Percentiles rank a stretch among this genome's conserved stretches.
phyloP scores from a whole-genome alignment of 1,284 basidiomycete species.

The Malassezia equina region DNA sequence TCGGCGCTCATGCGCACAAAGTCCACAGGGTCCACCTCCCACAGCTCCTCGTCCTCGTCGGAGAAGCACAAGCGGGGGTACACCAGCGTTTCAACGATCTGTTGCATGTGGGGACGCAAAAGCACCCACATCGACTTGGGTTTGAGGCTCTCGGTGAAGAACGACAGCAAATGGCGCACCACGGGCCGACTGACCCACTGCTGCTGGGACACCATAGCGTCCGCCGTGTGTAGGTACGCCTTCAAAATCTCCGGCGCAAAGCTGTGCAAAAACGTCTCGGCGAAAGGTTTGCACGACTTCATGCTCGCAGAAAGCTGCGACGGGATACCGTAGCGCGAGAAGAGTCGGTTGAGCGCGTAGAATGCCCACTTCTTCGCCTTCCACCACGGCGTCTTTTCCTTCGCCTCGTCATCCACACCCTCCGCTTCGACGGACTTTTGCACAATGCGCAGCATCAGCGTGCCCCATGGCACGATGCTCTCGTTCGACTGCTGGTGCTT shows the following conservation, averaged over 20 bases:
- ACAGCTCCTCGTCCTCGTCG: conserved; percentile 39
- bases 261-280: conserved; percentile 35
- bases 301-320: conserved; percentile 40
- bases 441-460: conserved; percentile 39
- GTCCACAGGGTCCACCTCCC: conserved; percentile 43
- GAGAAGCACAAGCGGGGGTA: conserved; percentile 42
- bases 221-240: conserved; percentile 38
- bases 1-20: conserved; percentile 40
- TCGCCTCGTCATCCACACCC: conserved; percentile 12
- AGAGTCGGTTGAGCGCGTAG: conserved; percentile 46
- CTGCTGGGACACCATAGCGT: conserved; percentile 23
- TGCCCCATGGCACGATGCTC: conserved; percentile 44
- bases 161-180: conserved; percentile 34
- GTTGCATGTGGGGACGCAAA: conserved; percentile 39
- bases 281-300: conserved; percentile 43
- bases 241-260: conserved; percentile 47
- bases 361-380: conserved; percentile 48
- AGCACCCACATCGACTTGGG: conserved; percentile 43
- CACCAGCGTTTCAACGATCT: conserved; percentile 36
- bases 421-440: conserved; percentile 28
- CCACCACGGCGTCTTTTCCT: conserved; percentile 35
- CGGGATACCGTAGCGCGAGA: conserved; percentile 42
- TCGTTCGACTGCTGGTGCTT: conserved; percentile 40
- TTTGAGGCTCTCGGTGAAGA: conserved; percentile 42
- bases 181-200: conserved; percentile 39